phyloP scores from a whole-genome alignment of 441 rosid species.

The Adansonia rubrostipa region DNA sequence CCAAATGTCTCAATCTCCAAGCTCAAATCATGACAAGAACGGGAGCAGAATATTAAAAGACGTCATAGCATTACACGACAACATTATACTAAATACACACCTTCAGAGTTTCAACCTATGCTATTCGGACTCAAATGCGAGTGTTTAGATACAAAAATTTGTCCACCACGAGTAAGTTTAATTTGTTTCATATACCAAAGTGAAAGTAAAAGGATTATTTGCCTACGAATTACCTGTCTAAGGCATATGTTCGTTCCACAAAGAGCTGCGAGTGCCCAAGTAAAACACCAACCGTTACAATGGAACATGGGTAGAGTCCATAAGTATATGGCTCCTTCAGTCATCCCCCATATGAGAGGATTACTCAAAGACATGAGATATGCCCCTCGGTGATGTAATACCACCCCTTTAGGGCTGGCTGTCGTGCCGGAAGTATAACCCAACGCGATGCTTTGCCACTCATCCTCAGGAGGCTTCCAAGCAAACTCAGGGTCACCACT shows the following conservation, averaged over 20 bases:
- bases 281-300: conserved; percentile 86
- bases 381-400: conserved; percentile 83
- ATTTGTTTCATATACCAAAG: neutral
- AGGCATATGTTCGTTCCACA: conserved; percentile 85
- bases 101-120: neutral
- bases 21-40: neutral
- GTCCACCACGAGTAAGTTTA: too few relatives aligned
- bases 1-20: neutral
- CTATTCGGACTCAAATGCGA: too few relatives aligned
- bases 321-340: conserved; percentile 73
- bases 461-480: conserved; percentile 83
- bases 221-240: conserved; percentile 61
- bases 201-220: neutral
- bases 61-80: neutral
- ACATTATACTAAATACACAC: neutral
- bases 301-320: conserved; percentile 98
- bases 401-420: conserved; percentile 86
- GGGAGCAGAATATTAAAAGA: neutral
- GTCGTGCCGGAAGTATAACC: conserved; percentile 95
- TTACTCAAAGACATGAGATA: conserved; percentile 71
- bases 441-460: conserved; percentile 88
- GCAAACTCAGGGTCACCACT: conserved; percentile 67
- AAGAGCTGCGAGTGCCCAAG: conserved; percentile 81
- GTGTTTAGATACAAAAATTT: too few relatives aligned
- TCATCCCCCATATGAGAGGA: conserved; percentile 75